Conservation (phyloP, 148 eudicot genomes). For the Heliamphora exappendiculata region DNA sequence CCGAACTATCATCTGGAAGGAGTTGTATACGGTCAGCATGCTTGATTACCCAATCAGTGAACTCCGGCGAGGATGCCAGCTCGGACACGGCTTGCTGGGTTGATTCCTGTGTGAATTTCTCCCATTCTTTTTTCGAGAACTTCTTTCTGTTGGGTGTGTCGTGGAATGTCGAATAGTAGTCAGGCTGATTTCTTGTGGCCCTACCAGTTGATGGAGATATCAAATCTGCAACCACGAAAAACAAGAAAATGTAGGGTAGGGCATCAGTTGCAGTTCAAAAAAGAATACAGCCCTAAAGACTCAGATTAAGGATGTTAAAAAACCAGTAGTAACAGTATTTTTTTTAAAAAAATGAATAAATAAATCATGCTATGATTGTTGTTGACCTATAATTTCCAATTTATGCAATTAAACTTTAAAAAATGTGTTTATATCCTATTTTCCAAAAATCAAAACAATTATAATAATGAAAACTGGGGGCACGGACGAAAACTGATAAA, state of each 20-base stretch:
- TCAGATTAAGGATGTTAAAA: too few species aligned
- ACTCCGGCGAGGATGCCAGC: slow-evolving; percentile 63
- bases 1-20: slow-evolving; percentile 44
- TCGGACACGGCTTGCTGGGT: slow-evolving; percentile 53
- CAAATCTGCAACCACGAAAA: slow-evolving; percentile 26
- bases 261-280: neutral
- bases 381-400: too few species aligned
- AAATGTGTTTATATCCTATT: neutral
- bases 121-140: slow-evolving; percentile 59
- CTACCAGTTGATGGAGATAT: slow-evolving; percentile 26
- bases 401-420: too few species aligned
- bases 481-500: too few species aligned
- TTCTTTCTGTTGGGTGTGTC: slow-evolving; percentile 50
- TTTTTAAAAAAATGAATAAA: too few species aligned
- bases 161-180: slow-evolving; percentile 67
- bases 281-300: too few species aligned
- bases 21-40: slow-evolving; percentile 53
- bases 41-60: slow-evolving; percentile 61
- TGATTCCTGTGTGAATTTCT: slow-evolving; percentile 51
- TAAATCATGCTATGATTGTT: too few species aligned
- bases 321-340: too few species aligned
- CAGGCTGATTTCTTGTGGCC: slow-evolving; percentile 19
- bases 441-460: too few species aligned
- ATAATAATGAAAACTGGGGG: too few species aligned
- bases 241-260: neutral